Evolutionary conservation across 2,329 filamentous ascomycete species (phyloP).

Genomic region (Bipolaris victoriae): DNA sequence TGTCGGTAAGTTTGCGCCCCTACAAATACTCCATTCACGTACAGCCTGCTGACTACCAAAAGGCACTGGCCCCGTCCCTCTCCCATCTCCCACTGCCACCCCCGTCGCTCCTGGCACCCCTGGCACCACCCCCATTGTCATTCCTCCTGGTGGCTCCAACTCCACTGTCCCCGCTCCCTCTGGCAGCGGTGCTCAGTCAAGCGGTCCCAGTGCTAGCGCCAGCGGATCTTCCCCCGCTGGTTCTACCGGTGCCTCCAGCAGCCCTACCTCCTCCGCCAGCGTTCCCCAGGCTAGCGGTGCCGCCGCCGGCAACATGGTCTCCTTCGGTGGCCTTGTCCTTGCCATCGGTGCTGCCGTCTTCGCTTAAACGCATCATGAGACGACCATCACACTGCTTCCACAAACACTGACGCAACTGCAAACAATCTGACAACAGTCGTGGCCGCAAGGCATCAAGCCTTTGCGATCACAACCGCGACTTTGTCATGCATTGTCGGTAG

Average conservation of each 20-base stretch:
- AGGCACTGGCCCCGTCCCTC: constrained; percentile 1
- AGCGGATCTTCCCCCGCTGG: constrained; percentile 1
- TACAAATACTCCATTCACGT: background rate
- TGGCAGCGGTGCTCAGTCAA: constrained; percentile 9
- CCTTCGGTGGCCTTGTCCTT: constrained; percentile 37
- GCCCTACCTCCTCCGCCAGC: constrained; percentile 14
- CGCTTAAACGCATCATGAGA: constrained; percentile 27
- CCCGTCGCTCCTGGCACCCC: constrained; percentile 2
- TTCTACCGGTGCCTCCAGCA: constrained; percentile 8
- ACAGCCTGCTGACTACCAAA: background rate
- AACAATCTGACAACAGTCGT: no score
- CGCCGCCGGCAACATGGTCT: constrained; percentile 36
- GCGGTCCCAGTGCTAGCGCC: constrained; percentile 6
- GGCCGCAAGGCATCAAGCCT: no score
- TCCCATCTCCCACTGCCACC: background rate
- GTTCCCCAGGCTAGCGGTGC: constrained; percentile 31
- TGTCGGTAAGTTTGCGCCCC: background rate
- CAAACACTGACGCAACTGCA: no score
- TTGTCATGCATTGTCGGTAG: no score
- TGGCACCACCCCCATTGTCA: constrained; percentile 16
- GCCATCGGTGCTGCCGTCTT: constrained; percentile 39
- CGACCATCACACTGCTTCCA: background rate
- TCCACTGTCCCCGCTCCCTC: constrained; percentile 10
- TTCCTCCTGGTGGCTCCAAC: constrained; percentile 21
- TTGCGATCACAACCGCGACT: no score